Evolutionary conservation across 805 yeast genomes (phyloP), one percentile per base, ranked within the genome.

Genomic region (Teunomyces panamensis): DNA sequence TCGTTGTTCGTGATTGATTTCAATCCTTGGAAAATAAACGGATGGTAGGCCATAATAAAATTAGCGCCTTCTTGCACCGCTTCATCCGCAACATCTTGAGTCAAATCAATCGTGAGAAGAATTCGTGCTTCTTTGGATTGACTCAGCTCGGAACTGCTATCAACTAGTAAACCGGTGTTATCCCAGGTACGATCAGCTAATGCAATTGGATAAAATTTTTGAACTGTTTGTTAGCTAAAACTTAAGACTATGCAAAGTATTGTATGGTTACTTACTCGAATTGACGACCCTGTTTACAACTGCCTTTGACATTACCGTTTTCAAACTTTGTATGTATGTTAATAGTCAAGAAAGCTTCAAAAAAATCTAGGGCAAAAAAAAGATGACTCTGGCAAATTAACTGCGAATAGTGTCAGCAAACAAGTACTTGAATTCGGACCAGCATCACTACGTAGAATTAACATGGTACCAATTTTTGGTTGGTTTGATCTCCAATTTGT

Each of bases 141-240:
- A 16, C 52, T 47, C 3, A 57, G 57, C 2, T 62, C 67, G 3
- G 63, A 53, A 9, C 81, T 67, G 30, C 92, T 69, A 59, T 91
- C 96, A 8, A 94, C 85, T 39, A 94, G 67, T 30, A 94, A 73
- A 1, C 99, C 99, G 0, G 97, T 91, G 64, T 94, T 94, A 61
- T 94, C 99, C 99, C 99, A 94, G 2, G 90, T 65, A 16, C 76
- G 73, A 58, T 92, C 98, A 0, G 98, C 97, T 50, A 87, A 77
- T 39, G 78, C 79, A 11, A 79, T 63, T 2, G 99, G 99, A 60
- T 87, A 94, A n/a, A 83, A 69, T 53, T 79, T 82, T 60, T 89
- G 88, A 49, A 92, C 83, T 72, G 11, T 5, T 14, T 37, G 53
- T 56, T 50, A 49, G 54, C 35, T 42, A 29, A 3, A 9, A 24